Evolutionary conservation across 192 early-diverging fungal genomes (phyloP), one percentile per base, ranked within the genome.

Genomic region (Backusella circina): DNA sequence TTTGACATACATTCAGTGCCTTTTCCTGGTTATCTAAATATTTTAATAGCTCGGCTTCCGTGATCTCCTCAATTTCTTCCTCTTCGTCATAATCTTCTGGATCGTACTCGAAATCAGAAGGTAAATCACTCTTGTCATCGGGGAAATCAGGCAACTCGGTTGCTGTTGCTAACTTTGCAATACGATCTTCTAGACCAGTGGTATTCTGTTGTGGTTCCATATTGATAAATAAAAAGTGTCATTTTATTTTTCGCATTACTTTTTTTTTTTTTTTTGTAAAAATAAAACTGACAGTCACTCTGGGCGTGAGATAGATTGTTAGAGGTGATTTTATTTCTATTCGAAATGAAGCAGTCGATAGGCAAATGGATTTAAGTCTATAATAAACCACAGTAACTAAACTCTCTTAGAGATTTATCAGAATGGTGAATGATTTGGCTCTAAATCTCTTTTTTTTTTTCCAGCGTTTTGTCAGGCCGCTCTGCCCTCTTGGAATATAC

Each of bases 41-140:
- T 1, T 77, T 54, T 0, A 88, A 54, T 5, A 88, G 73, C 26
- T 88, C 87, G 70, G 75, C 79, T 61, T 88, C 87, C 1, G 79
- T 79, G 12, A 88, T 88, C 33, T 88, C 86, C 23, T 85, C 86
- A 12, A 79, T 77, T 67, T 77, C 83, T 44, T 84, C 85, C 10
- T 81, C 85, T 44, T 82, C 82, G 6, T 84, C 87, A 1, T 77
- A 73, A 13, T 74, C 82, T 30, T 80, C 79, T 16, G 79, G 80
- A 21, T 83, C 67, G 37, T 88, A 88, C 61, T 88, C 86, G 64
- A 83, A 86, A 79, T 88, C 86, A 10, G 84, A 86, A 5, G 86
- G 86, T 1, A 85, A 70, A 69, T 83, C 83, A 41, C 82, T 84
- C 15, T 82, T 79, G 65, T 88, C 86, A 61, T 84, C 86, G 7